Conservation (phyloP, 306 rosid species). For the Vachellia pachyceras region DNA sequence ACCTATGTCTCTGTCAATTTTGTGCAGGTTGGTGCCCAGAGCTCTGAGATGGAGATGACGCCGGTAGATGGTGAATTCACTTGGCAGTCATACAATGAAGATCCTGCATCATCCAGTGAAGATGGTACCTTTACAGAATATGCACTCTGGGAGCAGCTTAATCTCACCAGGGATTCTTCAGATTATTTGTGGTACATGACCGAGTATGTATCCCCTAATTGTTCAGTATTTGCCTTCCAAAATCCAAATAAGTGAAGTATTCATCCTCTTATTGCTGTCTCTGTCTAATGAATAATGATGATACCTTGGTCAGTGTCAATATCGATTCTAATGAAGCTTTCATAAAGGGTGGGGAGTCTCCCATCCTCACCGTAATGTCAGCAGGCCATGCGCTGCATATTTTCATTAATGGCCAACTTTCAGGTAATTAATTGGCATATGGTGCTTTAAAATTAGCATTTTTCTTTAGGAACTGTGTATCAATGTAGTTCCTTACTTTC, state of each 20-base stretch:
- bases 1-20: slow-evolving; percentile 30
- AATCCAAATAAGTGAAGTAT: slow-evolving; percentile 12
- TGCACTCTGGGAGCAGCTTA: slow-evolving; percentile 79
- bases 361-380: slow-evolving; percentile 73
- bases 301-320: slow-evolving; percentile 60
- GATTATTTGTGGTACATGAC: slow-evolving; percentile 99
- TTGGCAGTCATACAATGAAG: slow-evolving; percentile 83
- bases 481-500: no score
- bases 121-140: slow-evolving; percentile 53
- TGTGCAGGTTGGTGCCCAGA: slow-evolving; percentile 61
- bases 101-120: slow-evolving; percentile 62
- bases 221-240: slow-evolving; percentile 7
- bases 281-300: slow-evolving; percentile 11
- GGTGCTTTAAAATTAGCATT: neutral
- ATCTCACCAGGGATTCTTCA: slow-evolving; percentile 74
- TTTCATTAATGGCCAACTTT: slow-evolving; percentile 81
- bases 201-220: slow-evolving; percentile 67
- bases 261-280: slow-evolving; percentile 19
- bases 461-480: neutral
- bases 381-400: slow-evolving; percentile 95
- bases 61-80: slow-evolving; percentile 53
- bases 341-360: slow-evolving; percentile 65
- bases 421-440: slow-evolving; percentile 58
- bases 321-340: slow-evolving; percentile 75
- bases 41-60: slow-evolving; percentile 61